Evolutionary conservation across 176 grass and related monocot species (phyloP), one percentile per base, ranked within the genome.

Genomic region (Eragrostis curvula): DNA sequence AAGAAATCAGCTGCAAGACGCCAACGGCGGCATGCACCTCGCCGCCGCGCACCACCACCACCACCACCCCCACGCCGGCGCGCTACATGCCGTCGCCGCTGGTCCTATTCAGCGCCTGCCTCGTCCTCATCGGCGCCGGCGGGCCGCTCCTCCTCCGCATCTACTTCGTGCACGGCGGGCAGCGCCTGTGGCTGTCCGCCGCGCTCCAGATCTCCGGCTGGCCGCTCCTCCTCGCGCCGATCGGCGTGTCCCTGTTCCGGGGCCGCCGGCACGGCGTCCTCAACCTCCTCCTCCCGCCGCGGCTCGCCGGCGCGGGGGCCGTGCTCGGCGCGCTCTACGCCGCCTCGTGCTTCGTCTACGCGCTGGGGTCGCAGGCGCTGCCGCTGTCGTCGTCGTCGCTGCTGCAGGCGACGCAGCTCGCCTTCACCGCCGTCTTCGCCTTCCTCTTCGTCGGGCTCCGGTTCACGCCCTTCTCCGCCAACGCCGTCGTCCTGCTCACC

Each of bases 331-430:
- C 55, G 15, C 27, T 94, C 59, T 93, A 24, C 46, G 89, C 78
- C 53, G 7, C 90, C 3, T 69, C 86, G 7, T 83, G 91, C 84
- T 97, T 78, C 84, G 65, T 88, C 17, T 94, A 93, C 59, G 42
- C 65, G 9, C 75, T 93, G 44, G 91, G 86, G 0, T 83, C 89
- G 36, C 78, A 88, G 67, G 88, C 61, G 27, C 89, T 97, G 30
- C 94, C 91, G 7, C 88, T 97, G 14, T 88, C 94, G 57, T 89
- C 94, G n/a, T 94, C 91, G 29, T 91, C 94, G 6, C 94, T 94
- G 25, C 87, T 97, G n/a, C 74, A 68, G 15, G 81, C 94, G 17
- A 91, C 91, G 68, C 94, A 97, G 83, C 91, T 97, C 10, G 91
- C 84, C 17, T 97, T 97, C 86, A 97, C 78, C 8, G 91, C 94